Evolutionary conservation across 1,284 basidiomycete genomes (phyloP).

Genomic region (Athelia sp.): DNA sequence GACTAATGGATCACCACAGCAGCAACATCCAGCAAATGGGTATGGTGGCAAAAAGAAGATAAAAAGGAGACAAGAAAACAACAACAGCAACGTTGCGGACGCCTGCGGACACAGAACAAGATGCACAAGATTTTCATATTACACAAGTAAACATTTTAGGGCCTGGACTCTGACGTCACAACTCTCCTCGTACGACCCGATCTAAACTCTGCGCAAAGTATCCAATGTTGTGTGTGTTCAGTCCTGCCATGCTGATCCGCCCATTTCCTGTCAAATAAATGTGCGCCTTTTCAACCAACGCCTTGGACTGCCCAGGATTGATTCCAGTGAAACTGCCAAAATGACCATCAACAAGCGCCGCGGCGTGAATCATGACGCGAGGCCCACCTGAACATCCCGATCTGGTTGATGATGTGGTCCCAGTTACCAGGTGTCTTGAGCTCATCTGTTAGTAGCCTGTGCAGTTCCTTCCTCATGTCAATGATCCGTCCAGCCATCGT

Average conservation of each 20-base stretch:
- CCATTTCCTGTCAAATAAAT: slow-evolving; percentile 88
- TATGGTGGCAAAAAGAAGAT: too few relatives aligned
- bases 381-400: slow-evolving; percentile 87
- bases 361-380: neutral
- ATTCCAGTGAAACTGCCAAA: slow-evolving; percentile 73
- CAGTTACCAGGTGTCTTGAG: slow-evolving; percentile 90
- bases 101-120: too few relatives aligned
- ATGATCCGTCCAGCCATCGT: slow-evolving; percentile 94
- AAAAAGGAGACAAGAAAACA: too few relatives aligned
- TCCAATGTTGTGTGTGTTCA: slow-evolving; percentile 70
- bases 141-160: too few relatives aligned
- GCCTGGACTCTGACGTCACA: slow-evolving; percentile 20
- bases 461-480: slow-evolving; percentile 81
- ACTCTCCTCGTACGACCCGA: slow-evolving; percentile 56
- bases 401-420: slow-evolving; percentile 88
- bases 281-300: slow-evolving; percentile 74
- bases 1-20: too few relatives aligned
- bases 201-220: slow-evolving; percentile 79
- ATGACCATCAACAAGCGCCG: slow-evolving; percentile 5
- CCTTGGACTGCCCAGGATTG: slow-evolving; percentile 62
- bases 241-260: slow-evolving; percentile 83
- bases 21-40: too few relatives aligned
- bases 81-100: too few relatives aligned
- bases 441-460: slow-evolving; percentile 74
- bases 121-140: too few relatives aligned